Evolutionary conservation across 192 early-diverging fungal species (phyloP), one percentile per base, ranked within the genome.

Genomic region (Coemansia umbellata): DNA sequence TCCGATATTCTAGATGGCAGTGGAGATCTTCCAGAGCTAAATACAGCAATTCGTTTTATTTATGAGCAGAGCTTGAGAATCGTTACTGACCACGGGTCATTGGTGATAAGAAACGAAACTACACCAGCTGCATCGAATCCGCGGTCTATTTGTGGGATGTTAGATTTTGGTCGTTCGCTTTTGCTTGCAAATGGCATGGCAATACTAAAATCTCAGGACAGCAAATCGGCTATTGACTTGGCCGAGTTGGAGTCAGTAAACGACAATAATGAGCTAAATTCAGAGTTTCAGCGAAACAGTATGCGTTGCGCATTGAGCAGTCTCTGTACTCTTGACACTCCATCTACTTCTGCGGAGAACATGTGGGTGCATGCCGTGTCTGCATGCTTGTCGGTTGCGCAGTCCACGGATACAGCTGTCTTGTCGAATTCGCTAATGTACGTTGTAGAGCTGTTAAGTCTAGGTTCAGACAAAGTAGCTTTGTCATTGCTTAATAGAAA

Each of bases 151-250:
- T 31, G 58, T 48, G 60, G 59, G 5, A 39, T 58, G 19, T 39
- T 73, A 27, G 63, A 53, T 5, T 62, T 73, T 50, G 58, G 57
- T n/a, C 47, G 69, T 14, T 66, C 61, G 5, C 33, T 73, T 26
- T 26, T 73, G 10, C 54, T 73, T 32, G 62, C 58, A 13, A 61
- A 15, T 5, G 69, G 69, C 3, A 44, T 64, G 26, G 17, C 33
- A 0, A 22, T 36, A 9, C 39, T 52, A 8, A 47, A 31, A n/a
- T 10, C 33, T 0, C 4, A 45, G 27, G 22, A 23, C 11, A 21
- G 18, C 15, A 31, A n/a, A 6, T 19, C 39, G 0, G 28, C 11
- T 2, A 35, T 31, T 15, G 58, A 58, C 13, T 3, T 33, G 8
- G 9, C 48, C 1, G 69, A 72, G 13, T 21, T 65, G 40, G 63